phyloP scores from a whole-genome alignment of 176 grass and related monocot species.

The Stipa capillata region DNA sequence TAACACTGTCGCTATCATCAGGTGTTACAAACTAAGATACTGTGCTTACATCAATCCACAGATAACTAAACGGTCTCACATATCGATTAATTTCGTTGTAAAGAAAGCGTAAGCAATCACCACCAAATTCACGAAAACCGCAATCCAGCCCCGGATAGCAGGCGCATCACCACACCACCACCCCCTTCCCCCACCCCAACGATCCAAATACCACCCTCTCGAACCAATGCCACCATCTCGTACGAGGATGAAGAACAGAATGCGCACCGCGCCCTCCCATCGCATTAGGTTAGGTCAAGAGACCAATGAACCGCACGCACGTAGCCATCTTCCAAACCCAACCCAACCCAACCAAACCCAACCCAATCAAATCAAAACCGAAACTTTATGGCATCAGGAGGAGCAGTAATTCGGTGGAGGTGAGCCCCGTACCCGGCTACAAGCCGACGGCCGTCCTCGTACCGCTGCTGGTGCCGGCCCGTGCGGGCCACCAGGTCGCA shows the following conservation, averaged over 20 bases:
- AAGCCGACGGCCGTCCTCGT: constrained; percentile 76
- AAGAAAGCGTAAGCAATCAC: background rate
- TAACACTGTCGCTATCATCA: constrained; percentile 22
- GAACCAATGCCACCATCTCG: background rate
- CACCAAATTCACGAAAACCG: background rate
- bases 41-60: background rate
- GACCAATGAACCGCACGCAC: constrained; percentile 6
- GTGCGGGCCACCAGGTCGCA: constrained; percentile 97
- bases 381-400: background rate
- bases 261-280: background rate
- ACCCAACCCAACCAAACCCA: no score
- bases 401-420: background rate
- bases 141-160: background rate
- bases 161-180: background rate
- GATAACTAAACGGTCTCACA: background rate
- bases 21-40: background rate
- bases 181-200: no score
- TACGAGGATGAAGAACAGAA: constrained; percentile 9
- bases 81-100: background rate
- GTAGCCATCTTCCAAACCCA: no score
- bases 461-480: constrained; percentile 98
- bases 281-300: constrained; percentile 22
- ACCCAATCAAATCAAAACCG: constrained; percentile 8
- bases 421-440: constrained; percentile 57
- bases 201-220: background rate